These are phyloP conservation scores for Cystofilobasidium macerans DNA, from an alignment of 768 basidiomycete species.

Conservation along the genomic window DNA sequence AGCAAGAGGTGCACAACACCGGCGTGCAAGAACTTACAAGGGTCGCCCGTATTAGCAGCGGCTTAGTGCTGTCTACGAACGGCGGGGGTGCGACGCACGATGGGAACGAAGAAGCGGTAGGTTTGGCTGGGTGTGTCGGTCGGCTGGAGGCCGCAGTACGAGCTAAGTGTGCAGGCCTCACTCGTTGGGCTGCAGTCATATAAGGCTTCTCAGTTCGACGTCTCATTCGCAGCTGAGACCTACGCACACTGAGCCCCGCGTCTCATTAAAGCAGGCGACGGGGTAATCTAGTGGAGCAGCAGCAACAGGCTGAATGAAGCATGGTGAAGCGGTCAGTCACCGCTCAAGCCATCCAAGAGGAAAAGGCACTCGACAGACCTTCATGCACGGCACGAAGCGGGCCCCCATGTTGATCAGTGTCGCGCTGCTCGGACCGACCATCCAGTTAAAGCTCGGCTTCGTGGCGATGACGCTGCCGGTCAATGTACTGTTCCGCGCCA, in stretches of 20 bases:
- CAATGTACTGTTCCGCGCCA: slow-evolving; percentile 12
- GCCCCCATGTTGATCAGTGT: slow-evolving; percentile 17
- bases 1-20: slow-evolving; percentile 85
- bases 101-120: slow-evolving; percentile 45
- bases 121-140: slow-evolving; percentile 47
- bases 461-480: slow-evolving; percentile 18
- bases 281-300: slow-evolving; percentile 14
- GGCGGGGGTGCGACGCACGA: slow-evolving; percentile 29
- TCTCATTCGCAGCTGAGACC: neutral
- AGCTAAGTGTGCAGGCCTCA: slow-evolving; percentile 59
- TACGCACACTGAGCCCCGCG: slow-evolving; percentile 9
- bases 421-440: slow-evolving; percentile 19
- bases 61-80: neutral
- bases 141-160: slow-evolving; percentile 68
- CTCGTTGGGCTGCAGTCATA: slow-evolving; percentile 45
- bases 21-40: slow-evolving; percentile 69
- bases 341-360: too few species aligned
- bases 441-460: slow-evolving; percentile 24
- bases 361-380: neutral
- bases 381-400: slow-evolving; percentile 25
- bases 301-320: slow-evolving; percentile 5
- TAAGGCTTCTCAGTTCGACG: neutral
- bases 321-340: neutral
- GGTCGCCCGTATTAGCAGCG: too few species aligned
- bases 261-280: slow-evolving; percentile 23